Base-by-base conservation (phyloP, 306 rosid species). In the Purshia tridentata region DNA sequence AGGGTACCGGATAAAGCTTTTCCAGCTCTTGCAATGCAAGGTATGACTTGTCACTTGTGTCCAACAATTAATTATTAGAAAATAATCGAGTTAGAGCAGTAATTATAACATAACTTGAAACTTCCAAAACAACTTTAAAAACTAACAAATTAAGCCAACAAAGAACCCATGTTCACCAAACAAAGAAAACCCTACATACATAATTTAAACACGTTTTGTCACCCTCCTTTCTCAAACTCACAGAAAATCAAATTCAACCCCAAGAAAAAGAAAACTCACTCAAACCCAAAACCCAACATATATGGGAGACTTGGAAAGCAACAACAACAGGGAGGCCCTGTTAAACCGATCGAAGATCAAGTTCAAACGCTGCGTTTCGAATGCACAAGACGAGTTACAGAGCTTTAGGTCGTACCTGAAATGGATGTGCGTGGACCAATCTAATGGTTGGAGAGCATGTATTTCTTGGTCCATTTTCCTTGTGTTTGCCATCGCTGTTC, bases 381-480 rank as follows among this genome's bases (percentile, higher is more conserved):
- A 88, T 80, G 84, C 81, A 29, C 77, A 84, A 23, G 97, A 94
- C 49, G 99, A 94, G 81, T 69, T 94, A 20, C 85, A 72, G 39
- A 85, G 78, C 77, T 94, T 94, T 86, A 83, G 96, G 29, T 85
- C 86, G 1, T 91, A 86, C 66, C 89, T 94, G 2, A 89, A 85
- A 3, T 91, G 97, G 97, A 89, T 94, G 91, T 91, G 99, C 78
- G 95, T 89, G 0, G 99, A 94, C 74, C 99, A 94, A 70, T 94
- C 99, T 1, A 83, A 73, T 67, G 3, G 40, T 9, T 60, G 87
- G 85, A 83, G 84, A 13, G 84, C 91, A 13, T 54, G 84, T 0
- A 81, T 94, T 0, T 94, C 99, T 0, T 94, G 97, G 99, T 68
- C 78, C 15, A 58, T 87, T 19, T 91, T 91, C 82, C 20, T 94